A percentile compares a stretch with the other conserved stretches of the same genome.
Evolutionary conservation across 2,329 filamentous ascomycete species (phyloP).

Genomic region (Fusarium stilboides): DNA sequence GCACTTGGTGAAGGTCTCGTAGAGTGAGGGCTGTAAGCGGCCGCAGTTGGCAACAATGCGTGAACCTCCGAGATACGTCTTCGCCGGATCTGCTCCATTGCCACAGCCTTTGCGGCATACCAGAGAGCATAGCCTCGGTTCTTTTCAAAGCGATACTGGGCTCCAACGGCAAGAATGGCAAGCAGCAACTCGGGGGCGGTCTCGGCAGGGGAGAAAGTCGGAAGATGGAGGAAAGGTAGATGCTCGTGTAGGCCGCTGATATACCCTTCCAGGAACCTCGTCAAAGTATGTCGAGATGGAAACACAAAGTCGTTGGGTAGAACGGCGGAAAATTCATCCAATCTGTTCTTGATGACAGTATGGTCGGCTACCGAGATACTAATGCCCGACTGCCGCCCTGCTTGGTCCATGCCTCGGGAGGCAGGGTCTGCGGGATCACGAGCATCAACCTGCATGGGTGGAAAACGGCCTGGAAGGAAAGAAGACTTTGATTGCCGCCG

Average conservation of each 20-base stretch:
- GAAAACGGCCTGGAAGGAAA: conserved; percentile 69
- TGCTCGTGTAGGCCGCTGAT: conserved; percentile 76
- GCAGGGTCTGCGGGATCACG: conserved; percentile 57
- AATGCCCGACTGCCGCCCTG: conserved; percentile 55
- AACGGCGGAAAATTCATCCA: conserved; percentile 73
- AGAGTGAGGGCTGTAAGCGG: conserved; percentile 73
- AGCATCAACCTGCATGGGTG: conserved; percentile 68
- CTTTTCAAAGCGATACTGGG: conserved; percentile 75
- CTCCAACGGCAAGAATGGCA: conserved; percentile 77
- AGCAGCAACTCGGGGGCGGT: conserved; percentile 78
- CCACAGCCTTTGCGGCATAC: conserved; percentile 73
- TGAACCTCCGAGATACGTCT: conserved; percentile 71
- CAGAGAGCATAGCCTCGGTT: conserved; percentile 72
- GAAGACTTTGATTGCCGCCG: conserved; percentile 63
- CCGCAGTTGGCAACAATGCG: conserved; percentile 69
- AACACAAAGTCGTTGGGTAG: conserved; percentile 75
- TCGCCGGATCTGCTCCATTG: conserved; percentile 71
- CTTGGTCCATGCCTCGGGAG: conserved; percentile 52
- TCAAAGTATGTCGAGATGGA: conserved; percentile 78
- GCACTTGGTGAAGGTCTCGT: conserved; percentile 72
- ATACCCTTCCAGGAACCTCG: conserved; percentile 79
- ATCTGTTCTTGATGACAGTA: conserved; percentile 69
- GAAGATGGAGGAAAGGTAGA: conserved; percentile 74
- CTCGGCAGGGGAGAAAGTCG: conserved; percentile 75
- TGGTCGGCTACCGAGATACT: conserved; percentile 70